These are phyloP conservation scores for Schoenoplectus triqueter DNA, from an alignment of 202 grass and related monocot species.

Conservation along the genomic window DNA sequence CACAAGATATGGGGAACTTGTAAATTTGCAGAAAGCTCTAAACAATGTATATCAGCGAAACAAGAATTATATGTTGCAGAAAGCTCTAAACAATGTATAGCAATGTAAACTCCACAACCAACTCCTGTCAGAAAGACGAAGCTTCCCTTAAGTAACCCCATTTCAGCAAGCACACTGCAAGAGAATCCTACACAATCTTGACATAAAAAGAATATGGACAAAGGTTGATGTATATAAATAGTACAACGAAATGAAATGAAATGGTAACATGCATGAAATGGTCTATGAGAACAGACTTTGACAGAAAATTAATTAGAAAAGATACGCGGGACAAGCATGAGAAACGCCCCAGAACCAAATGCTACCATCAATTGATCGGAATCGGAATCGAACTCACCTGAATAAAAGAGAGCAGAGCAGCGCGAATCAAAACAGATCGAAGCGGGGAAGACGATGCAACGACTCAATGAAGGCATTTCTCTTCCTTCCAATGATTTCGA, in stretches of 20 bases:
- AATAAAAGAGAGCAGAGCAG: too few species aligned
- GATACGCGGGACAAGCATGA: too few species aligned
- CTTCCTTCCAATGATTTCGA: too few species aligned
- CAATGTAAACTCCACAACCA: conserved; percentile 71
- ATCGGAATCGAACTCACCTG: too few species aligned
- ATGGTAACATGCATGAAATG: too few species aligned
- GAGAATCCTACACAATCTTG: neutral
- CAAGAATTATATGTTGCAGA: conserved; percentile 14
- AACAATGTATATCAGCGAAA: neutral
- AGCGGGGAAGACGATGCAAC: too few species aligned
- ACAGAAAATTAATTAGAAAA: too few species aligned
- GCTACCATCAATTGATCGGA: too few species aligned
- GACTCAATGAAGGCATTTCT: too few species aligned
- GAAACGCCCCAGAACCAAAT: too few species aligned
- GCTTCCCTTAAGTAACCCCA: conserved; percentile 68
- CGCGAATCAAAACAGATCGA: too few species aligned
- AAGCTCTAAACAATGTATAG: neutral
- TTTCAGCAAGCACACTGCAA: conserved; percentile 11
- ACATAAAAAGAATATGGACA: neutral
- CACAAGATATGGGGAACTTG: neutral
- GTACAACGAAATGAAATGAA: neutral
- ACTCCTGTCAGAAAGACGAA: conserved; percentile 61
- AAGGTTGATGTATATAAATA: neutral
- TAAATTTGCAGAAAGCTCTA: neutral
- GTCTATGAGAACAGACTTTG: too few species aligned